phyloP scores from a whole-genome alignment of 352 stramenopile genomes.

The Elongisporangium undulatum region DNA sequence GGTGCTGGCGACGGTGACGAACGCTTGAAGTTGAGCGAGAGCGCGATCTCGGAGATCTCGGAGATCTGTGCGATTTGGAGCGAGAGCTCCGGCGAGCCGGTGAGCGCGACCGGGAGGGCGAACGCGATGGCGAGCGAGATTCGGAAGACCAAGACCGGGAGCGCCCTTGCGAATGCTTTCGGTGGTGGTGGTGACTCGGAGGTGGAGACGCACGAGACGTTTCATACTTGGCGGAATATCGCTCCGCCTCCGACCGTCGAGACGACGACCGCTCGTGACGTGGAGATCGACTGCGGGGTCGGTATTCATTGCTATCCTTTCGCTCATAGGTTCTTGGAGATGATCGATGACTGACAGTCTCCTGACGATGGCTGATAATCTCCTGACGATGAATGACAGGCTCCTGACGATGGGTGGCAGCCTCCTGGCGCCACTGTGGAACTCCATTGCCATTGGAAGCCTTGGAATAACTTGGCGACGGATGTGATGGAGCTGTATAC shows the following conservation, averaged over 20 bases:
- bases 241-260: slow-evolving; percentile 1
- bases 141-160: not conserved
- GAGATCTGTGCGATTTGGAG: slow-evolving; percentile 6
- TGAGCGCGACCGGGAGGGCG: slow-evolving; percentile 33
- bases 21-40: not conserved
- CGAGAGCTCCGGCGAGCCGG: slow-evolving; percentile 12
- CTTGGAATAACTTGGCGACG: slow-evolving; percentile 2
- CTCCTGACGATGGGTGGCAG: not conserved
- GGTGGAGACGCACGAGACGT: not conserved
- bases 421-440: not conserved
- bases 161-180: slow-evolving; percentile 14
- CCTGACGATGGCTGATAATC: not conserved
- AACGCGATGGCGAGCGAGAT: slow-evolving; percentile 27
- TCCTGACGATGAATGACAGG: not conserved
- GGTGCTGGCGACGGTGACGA: not conserved
- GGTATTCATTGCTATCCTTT: not conserved
- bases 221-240: not conserved
- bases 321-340: not conserved
- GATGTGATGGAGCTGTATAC: slow-evolving; percentile 1
- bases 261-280: not conserved
- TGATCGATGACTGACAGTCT: not conserved
- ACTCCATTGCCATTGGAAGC: not conserved
- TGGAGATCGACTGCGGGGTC: not conserved
- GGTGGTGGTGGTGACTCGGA: slow-evolving; percentile 10
- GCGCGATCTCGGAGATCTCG: slow-evolving; percentile 1